phyloP scores from a whole-genome alignment of 805 yeast species.

The Lipomyces mesembrius region DNA sequence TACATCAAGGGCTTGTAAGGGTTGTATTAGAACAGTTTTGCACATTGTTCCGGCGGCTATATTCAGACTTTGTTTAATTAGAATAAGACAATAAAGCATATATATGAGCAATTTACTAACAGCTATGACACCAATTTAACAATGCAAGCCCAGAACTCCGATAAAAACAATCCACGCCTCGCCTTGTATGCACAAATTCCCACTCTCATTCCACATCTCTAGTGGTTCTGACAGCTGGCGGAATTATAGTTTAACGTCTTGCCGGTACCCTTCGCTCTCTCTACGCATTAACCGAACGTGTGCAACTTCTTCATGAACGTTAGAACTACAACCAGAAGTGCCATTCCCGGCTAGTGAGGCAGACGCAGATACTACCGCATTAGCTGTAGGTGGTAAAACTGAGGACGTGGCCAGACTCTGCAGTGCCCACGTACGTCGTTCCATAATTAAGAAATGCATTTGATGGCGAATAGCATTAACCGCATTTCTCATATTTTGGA shows the following conservation, averaged over 20 bases:
- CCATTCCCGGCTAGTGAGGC: background rate
- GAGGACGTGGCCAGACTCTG: constrained; percentile 18
- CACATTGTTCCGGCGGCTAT: background rate
- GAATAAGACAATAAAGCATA: background rate
- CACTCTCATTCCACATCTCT: background rate
- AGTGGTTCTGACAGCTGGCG: background rate
- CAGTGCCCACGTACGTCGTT: constrained; percentile 40
- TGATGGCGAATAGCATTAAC: constrained; percentile 48
- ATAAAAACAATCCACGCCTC: constrained; percentile 5
- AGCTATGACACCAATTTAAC: background rate
- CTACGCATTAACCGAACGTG: constrained; percentile 2
- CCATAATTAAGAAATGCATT: constrained; percentile 44
- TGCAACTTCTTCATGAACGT: background rate
- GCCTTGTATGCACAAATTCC: background rate
- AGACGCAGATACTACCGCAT: constrained; percentile 1
- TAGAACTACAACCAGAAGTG: background rate
- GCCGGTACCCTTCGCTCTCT: constrained; percentile 28
- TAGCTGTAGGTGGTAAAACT: background rate
- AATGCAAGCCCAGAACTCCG: constrained; percentile 4
- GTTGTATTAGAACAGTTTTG: background rate
- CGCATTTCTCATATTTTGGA: constrained; percentile 43
- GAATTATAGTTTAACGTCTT: constrained; percentile 33
- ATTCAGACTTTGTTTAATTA: background rate
- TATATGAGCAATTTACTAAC: background rate
- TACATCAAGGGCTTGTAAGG: background rate